Base-by-base conservation (phyloP, 257 asterid genomes). In the Rubia yunnanensis region DNA sequence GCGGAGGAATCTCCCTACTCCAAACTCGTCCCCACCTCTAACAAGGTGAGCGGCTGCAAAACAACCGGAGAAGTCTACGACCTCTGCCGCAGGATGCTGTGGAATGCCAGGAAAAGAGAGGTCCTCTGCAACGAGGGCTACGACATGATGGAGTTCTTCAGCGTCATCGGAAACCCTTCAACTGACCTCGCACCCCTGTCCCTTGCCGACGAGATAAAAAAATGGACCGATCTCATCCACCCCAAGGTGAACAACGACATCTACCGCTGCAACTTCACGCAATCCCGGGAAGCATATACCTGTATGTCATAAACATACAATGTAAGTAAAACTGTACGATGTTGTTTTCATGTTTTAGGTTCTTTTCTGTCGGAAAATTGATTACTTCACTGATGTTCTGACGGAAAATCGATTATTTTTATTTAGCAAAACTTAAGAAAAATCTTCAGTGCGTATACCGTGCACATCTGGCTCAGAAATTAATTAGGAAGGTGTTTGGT, bases 201-300 rank as follows among this genome's bases (percentile, higher is more conserved):
- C 3, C 70, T 89, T 79, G 81, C 69, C 69, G 64, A 73, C 20
- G 58, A 74, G 78, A 89, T 94, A 44, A 82, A 77, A 1, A 79
- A 78, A n/a, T 94, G 99, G 99, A 89, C 89, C 67, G 76, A 55
- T 38, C 72, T 88, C 10, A 88, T 94, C n/a, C 86, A 94, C 66
- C 91, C 95, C 41, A 86, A 54, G 24, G 69, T 89, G 70, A 94
- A 94, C 74, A 94, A 89, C 72, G 99, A 96, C 1, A 97, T 90
- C 1, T 94, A 94, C 64, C 89, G 99, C 82, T 92, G 99, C 55
- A 97, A 97, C 60, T 94, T 94, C 73, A 97, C 99, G 5, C 95
- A 94, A 74, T 90, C 89, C 72, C 99, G 90, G 69, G 96, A 82
- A 71, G 97, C 97, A 0, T 94, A 94, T n/a, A n/a, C n/a, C n/a